Percentiles rank a stretch among this genome's conserved stretches.
These are phyloP conservation scores for Podospora australis DNA, from an alignment of 495 filamentous ascomycete species.

Conservation along the genomic window DNA sequence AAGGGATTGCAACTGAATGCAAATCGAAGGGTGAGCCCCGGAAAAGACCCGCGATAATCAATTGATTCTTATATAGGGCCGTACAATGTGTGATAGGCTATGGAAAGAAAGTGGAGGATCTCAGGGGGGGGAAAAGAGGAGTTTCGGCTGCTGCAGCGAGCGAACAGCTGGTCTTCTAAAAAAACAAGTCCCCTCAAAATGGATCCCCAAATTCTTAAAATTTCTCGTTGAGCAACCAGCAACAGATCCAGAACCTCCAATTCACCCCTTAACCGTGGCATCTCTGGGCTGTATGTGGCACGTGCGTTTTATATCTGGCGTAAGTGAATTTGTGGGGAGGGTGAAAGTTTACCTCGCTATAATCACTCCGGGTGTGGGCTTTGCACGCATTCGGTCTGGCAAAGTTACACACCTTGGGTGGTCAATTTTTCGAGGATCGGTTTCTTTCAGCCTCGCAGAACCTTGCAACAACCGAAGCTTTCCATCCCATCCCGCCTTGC, in stretches of 20 bases:
- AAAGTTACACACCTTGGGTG: not conserved
- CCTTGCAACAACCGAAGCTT: constrained; percentile 6
- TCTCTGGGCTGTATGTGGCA: not conserved
- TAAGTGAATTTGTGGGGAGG: too few relatives aligned
- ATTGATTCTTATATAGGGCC: too few relatives aligned
- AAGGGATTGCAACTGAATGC: constrained; percentile 1
- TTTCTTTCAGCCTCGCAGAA: constrained; percentile 5
- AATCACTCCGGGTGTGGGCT: too few relatives aligned
- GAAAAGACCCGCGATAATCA: not conserved
- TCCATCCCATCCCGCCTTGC: too few relatives aligned
- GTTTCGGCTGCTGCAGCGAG: not conserved
- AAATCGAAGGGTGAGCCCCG: constrained; percentile 1
- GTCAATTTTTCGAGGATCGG: constrained; percentile 2
- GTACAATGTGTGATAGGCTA: not conserved
- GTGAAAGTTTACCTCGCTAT: too few relatives aligned
- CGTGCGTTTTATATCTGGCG: too few relatives aligned
- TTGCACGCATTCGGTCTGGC: not conserved
- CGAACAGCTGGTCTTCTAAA: constrained; percentile 1
- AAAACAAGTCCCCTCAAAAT: not conserved
- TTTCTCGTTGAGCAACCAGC: not conserved
- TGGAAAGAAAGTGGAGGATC: not conserved
- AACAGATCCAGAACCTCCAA: not conserved
- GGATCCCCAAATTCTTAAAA: not conserved
- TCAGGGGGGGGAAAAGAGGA: too few relatives aligned
- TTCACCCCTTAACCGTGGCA: too few relatives aligned